Evolutionary conservation across 2,329 filamentous ascomycete species (phyloP), one percentile per base, ranked within the genome.

Genomic region (Anisogramma anomala): DNA sequence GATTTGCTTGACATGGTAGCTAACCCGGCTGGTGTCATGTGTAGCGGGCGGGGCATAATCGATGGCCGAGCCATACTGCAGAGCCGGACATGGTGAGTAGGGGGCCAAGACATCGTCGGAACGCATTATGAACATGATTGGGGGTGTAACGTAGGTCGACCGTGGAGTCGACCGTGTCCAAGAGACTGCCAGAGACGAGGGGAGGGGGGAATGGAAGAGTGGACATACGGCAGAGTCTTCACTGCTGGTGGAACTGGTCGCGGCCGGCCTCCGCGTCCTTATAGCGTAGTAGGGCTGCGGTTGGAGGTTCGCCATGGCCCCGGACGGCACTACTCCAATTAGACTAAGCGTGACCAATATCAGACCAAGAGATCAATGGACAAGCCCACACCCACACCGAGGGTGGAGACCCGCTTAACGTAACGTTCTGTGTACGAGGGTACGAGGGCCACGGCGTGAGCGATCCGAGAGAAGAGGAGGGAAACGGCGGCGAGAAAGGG

Each of bases 21-120:
- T 74, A 3, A 73, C 69, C 31, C 72, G 69, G 51, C 71, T 72
- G 33, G 67, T 71, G 52, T 76, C 72, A 52, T 76, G 72, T 11
- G 72, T 76, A 15, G 71, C 60, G 14, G 64, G 53, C 7, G 60
- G 58, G 19, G 60, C 55, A 43, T 65, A 62, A 28, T 58, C 61
- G 45, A 55, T 53, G 49, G 58, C 62, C 15, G 65, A 68, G 49
- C 63, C 64, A 50, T 68, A 69, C 64, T 68, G 58, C 41, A 58
- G 32, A 49, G 59, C 61, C 49, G 57, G 58, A 50, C 59, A 51
- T 40, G 49, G 49, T 50, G 50, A 53, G 48, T 44, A 41, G 20
- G 39, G 35, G 37, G 45, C 26, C 14, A 36, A 42, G 19, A 34
- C 18, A 19, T 41, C 26, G 15, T 47, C 45, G 15, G 35, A 28